Base-by-base conservation (phyloP, 2,329 filamentous ascomycete species). In the Aspergillus sp. region DNA sequence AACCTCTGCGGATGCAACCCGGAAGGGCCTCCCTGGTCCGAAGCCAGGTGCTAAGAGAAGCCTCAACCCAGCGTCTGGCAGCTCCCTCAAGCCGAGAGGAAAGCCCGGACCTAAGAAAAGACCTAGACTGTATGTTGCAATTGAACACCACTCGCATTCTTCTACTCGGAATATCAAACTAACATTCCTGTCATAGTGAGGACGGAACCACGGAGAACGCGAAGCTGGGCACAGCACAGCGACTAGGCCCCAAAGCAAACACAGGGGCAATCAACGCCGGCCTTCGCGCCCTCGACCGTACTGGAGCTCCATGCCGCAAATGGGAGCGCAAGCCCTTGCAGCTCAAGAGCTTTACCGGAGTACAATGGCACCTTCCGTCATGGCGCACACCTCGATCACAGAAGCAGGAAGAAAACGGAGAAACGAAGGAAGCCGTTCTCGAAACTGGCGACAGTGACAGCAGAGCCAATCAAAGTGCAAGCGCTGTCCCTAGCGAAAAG, bases 81-180 rank as follows among this genome's bases (percentile, higher is more conserved):
- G 80, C 34, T 70, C 79, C 24, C 80, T 87, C n/a, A 92, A 90
- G 75, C 81, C 87, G 54, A 82, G 90, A 72, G 89, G 89, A 71
- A 96, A 96, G 79, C 93, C 95, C 6, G 93, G 93, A 6, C 93
- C 93, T 0, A 98, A 97, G 85, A 96, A 97, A 86, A 96, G 96
- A 80, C 88, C 90, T 64, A 88, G 89, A 82, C 78, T 96, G 93
- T 97, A 89, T 79, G 92, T 89, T 40, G 7, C 22, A 12, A 20
- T 44, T 12, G n/a, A 20, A 40, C 11, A 4, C 9, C 9, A 19
- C n/a, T 27, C 27, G 5, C 24, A 11, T 8, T 24, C 19, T 11
- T 34, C 33, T 33, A 53, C 24, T 37, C 8, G 9, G 11, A 41
- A 20, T 4, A 9, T n/a, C 49, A 22, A 20, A 46, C 44, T 39